Percentiles rank a stretch among this genome's conserved stretches.
Evolutionary conservation across 441 rosid genomes (phyloP).

Genomic region (Caryocar brasiliense): DNA sequence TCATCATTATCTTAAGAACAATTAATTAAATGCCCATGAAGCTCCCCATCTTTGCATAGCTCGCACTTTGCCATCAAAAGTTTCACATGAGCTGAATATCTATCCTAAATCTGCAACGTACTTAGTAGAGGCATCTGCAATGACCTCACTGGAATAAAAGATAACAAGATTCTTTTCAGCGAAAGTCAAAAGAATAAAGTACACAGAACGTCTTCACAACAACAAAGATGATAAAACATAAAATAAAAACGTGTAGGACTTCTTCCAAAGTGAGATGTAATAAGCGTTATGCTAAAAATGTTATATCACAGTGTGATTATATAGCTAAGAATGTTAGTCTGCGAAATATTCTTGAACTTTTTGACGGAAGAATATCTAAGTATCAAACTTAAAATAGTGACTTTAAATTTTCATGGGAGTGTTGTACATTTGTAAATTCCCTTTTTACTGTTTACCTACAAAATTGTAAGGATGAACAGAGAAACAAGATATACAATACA

Average conservation of each 20-base stretch:
- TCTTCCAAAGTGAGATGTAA: no score
- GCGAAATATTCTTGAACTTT: no score
- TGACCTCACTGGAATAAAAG: not conserved
- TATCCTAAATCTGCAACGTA: not conserved
- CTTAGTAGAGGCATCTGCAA: constrained; percentile 1
- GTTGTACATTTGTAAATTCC: not conserved
- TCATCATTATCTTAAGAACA: not conserved
- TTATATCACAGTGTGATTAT: no score
- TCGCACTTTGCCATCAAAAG: not conserved
- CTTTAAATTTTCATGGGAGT: not conserved
- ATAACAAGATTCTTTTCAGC: not conserved
- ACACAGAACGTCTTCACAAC: not conserved
- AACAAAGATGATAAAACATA: not conserved
- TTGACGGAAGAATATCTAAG: no score
- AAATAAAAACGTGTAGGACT: no score
- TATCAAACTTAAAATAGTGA: no score
- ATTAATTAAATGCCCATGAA: not conserved
- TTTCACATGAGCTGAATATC: not conserved
- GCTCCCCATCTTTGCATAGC: not conserved
- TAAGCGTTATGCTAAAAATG: no score
- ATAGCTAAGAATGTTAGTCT: no score
- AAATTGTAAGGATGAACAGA: not conserved
- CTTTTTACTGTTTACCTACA: not conserved
- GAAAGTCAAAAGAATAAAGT: not conserved
- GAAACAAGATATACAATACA: not conserved